Evolutionary conservation across 2,329 filamentous ascomycete species (phyloP), one percentile per base, ranked within the genome.

Genomic region (Fonsecaea erecta): DNA sequence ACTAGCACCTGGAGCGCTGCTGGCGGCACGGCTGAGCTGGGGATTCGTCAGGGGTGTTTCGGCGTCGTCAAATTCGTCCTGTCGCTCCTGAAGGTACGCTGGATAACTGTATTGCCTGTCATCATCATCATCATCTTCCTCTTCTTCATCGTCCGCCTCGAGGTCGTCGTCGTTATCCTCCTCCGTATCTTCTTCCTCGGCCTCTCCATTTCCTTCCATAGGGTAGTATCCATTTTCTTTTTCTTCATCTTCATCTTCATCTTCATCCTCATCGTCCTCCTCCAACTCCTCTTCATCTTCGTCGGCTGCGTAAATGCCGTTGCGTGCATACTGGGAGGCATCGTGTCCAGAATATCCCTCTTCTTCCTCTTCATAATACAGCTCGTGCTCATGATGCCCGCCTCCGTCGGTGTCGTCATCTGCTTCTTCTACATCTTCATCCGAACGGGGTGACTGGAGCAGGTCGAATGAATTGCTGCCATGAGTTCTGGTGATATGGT

Each of bases 1-100:
- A 16, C 64, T 72, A 9, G 56, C 68, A 8, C 71, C 71, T 6
- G 66, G 63, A 1, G 62, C 70, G 46, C 61, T 65, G 28, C 67
- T 71, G 16, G 68, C 59, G 2, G 65, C 65, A 18, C 64, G 65
- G 58, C 64, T 71, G 3, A 58, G 21, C 37, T 63, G 52, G 9
- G 67, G 62, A 54, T 68, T 66, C 26, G 68, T 67, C 21, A 62
- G 40, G 28, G 67, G 59, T 4, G 65, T 64, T 12, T 64, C 57
- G 2, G 61, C 66, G 26, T 60, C 56, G 12, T 51, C 64, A 18
- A 65, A 57, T 28, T 62, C 56, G n/a, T 66, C 57, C 26, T 63
- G 60, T 7, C 40, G 48, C 16, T 12, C 34, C 11, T 54, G 48
- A 9, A 32, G n/a, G 34, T 40, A 43, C 3, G 9, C 34, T n/a